Percentiles rank a stretch among this genome's conserved stretches.
phyloP scores from a whole-genome alignment of 2,329 filamentous ascomycete species.

The Fusarium tjaetaba region DNA sequence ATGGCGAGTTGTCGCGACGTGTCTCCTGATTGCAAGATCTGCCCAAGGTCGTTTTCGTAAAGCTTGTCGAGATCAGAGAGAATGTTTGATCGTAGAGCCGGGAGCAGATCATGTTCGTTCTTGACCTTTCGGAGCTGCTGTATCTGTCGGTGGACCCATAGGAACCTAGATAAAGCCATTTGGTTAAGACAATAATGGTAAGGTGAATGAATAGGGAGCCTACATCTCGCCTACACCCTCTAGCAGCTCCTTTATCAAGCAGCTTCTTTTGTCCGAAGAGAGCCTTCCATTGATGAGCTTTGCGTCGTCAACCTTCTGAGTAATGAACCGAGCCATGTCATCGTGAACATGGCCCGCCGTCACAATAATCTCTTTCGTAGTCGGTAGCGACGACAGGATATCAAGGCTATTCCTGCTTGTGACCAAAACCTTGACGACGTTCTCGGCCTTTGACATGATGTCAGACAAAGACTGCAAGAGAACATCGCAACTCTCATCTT shows the following conservation, averaged over 20 bases:
- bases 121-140: slow-evolving; percentile 1
- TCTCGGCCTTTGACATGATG: not conserved
- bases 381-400: not conserved
- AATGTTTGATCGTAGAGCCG: not conserved
- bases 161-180: not conserved
- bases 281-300: not conserved
- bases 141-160: not conserved
- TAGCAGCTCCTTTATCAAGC: not conserved
- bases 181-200: too few species aligned
- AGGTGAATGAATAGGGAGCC: rapidly evolving
- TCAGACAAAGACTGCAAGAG: not conserved
- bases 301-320: not conserved
- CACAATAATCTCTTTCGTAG: not conserved
- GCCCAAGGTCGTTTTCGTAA: not conserved
- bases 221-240: not conserved
- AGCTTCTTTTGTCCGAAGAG: not conserved
- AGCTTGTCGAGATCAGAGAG: not conserved
- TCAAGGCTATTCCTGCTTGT: not conserved
- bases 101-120: not conserved
- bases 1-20: not conserved
- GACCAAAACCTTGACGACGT: not conserved
- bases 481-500: not conserved
- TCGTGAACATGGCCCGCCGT: not conserved
- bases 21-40: not conserved
- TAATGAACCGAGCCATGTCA: not conserved